Percentiles rank a stretch among this genome's conserved stretches.
Evolutionary conservation across 306 rosid species (phyloP).

Genomic region (Trifolium fragiferum): DNA sequence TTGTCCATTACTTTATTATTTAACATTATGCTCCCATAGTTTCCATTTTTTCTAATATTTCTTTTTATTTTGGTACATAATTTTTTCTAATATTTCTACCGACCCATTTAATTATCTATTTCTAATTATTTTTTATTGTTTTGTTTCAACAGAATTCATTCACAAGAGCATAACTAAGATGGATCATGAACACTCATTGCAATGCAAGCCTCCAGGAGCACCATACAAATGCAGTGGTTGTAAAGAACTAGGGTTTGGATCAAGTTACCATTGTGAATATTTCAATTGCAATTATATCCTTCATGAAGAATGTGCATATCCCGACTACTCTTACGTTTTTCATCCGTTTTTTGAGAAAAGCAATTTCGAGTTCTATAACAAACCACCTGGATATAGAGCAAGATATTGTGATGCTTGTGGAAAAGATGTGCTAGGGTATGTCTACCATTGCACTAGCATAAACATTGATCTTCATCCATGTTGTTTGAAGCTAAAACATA

Average conservation of each 20-base stretch:
- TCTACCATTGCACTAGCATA: constrained; percentile 42
- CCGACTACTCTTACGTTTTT: background rate
- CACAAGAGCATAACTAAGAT: constrained; percentile 7
- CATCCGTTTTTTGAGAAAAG: constrained; percentile 41
- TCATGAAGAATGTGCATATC: constrained; percentile 49
- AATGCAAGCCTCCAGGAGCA: constrained; percentile 23
- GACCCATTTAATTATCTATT: too few relatives aligned
- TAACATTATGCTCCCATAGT: too few relatives aligned
- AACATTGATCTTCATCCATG: constrained; percentile 52
- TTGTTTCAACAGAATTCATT: too few relatives aligned
- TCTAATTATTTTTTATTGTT: too few relatives aligned
- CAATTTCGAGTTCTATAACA: constrained; percentile 28
- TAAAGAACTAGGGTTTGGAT: constrained; percentile 47
- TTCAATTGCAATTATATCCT: constrained; percentile 43
- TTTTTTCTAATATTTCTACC: too few relatives aligned
- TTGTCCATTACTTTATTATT: too few relatives aligned
- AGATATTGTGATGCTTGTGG: constrained; percentile 58
- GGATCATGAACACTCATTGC: constrained; percentile 42
- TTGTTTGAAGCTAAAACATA: constrained; percentile 48
- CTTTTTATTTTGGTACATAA: too few relatives aligned
- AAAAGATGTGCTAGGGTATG: constrained; percentile 51
- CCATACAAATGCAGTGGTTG: constrained; percentile 58
- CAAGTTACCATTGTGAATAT: constrained; percentile 41
- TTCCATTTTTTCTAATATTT: too few relatives aligned
- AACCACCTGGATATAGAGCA: background rate